phyloP scores from a whole-genome alignment of 2,329 filamentous ascomycete genomes.

The Waltergamsia citrina region DNA sequence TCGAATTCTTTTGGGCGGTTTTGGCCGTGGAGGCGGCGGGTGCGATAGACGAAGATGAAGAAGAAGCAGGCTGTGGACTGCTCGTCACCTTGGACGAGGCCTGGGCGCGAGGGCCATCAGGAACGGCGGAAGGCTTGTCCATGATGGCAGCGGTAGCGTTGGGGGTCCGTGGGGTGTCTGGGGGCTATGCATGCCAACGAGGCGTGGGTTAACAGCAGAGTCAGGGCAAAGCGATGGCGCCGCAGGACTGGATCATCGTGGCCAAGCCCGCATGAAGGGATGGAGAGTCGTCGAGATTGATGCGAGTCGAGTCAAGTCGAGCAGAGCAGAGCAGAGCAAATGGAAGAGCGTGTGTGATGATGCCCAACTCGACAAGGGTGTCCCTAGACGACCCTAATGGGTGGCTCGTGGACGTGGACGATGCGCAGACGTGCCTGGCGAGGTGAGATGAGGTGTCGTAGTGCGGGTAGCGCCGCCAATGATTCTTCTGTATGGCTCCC shows the following conservation, averaged over 20 bases:
- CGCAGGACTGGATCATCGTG: conserved; percentile 22
- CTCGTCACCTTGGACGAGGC: conserved; percentile 8
- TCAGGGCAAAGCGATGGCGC: conserved; percentile 15
- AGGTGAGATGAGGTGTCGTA: not conserved
- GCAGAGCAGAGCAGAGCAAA: too few species aligned
- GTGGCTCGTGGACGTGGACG: not conserved
- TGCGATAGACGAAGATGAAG: conserved; percentile 4
- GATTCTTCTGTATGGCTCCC: too few species aligned
- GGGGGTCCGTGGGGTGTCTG: conserved; percentile 15
- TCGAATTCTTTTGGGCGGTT: conserved; percentile 19
- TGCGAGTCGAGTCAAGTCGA: conserved; percentile 10
- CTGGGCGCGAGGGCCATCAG: conserved; percentile 13
- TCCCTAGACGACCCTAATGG: too few species aligned
- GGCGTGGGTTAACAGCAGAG: conserved; percentile 16
- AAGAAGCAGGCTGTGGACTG: conserved; percentile 5
- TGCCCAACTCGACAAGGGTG: conserved; percentile 5
- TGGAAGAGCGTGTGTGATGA: conserved; percentile 3
- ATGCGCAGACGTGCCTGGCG: not conserved
- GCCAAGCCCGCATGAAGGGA: too few species aligned
- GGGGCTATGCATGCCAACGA: conserved; percentile 21
- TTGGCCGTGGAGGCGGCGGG: conserved; percentile 8
- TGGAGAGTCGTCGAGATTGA: conserved; percentile 18
- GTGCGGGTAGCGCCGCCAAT: not conserved
- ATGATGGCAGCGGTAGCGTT: conserved; percentile 16
- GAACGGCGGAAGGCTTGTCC: conserved; percentile 21